Evolutionary conservation across 1,284 basidiomycete genomes (phyloP).

Genomic region (Boletus hoseneyae): DNA sequence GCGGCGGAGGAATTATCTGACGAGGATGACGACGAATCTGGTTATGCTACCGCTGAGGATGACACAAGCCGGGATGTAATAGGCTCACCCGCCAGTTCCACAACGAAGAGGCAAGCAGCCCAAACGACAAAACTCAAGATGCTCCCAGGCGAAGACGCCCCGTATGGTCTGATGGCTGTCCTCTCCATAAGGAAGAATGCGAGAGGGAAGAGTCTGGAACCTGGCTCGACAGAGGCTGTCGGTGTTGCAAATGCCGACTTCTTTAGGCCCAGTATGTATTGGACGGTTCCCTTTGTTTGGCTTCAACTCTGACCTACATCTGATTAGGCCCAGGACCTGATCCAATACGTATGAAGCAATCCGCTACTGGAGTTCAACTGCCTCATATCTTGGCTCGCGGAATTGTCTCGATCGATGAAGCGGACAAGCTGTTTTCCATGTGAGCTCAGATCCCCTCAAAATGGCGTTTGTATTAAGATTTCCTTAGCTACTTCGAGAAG

Average conservation of each 20-base stretch:
- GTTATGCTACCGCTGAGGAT: slow-evolving; percentile 35
- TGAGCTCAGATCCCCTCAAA: slow-evolving; percentile 35
- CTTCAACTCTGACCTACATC: neutral
- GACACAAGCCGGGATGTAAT: slow-evolving; percentile 17
- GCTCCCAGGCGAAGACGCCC: slow-evolving; percentile 57
- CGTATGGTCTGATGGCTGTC: slow-evolving; percentile 68
- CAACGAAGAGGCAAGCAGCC: slow-evolving; percentile 28
- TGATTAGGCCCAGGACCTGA: slow-evolving; percentile 45
- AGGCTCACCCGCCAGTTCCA: slow-evolving; percentile 26
- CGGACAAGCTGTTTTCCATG: slow-evolving; percentile 77
- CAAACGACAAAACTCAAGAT: slow-evolving; percentile 43
- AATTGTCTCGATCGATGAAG: slow-evolving; percentile 68
- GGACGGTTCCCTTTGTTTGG: neutral
- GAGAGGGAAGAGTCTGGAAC: slow-evolving; percentile 43
- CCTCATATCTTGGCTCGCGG: slow-evolving; percentile 71
- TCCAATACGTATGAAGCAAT: slow-evolving; percentile 31
- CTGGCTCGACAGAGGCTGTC: slow-evolving; percentile 42
- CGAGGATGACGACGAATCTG: slow-evolving; percentile 39
- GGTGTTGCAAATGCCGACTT: slow-evolving; percentile 65
- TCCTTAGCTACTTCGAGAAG: slow-evolving; percentile 63
- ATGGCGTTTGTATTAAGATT: slow-evolving; percentile 4
- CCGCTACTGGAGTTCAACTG: slow-evolving; percentile 42
- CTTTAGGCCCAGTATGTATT: slow-evolving; percentile 58
- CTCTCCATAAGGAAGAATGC: slow-evolving; percentile 49
- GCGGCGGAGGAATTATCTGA: slow-evolving; percentile 28